Base-by-base conservation (phyloP, 2,329 filamentous ascomycete species). In the Ophiostoma sp. region DNA sequence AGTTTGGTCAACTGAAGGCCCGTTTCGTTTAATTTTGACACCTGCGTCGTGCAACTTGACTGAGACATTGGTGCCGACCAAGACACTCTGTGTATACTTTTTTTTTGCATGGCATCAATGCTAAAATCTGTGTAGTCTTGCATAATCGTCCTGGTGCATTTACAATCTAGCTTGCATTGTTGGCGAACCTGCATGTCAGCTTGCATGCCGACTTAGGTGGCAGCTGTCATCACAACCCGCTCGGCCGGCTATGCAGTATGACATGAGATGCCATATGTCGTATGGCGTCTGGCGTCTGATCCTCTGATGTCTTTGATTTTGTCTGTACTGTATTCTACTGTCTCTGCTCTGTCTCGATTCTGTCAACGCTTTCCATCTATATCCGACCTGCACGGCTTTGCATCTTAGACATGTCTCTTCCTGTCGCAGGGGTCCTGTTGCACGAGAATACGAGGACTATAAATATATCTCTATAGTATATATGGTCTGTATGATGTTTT, bases 391-490 rank as follows among this genome's bases (percentile, higher is more conserved):
- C 52, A 27, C 52, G 5, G 18, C 52, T 9, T 44, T 3, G 18
- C 18, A n/a, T 58, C 18, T 9, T 18, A 27, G 18, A 58, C 52
- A 58, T 58, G 52, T 58, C 18, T 58, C 52, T 58, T 4, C 0
- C 9, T 58, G 8, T 58, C 14, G 52, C 52, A 58, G 27, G 27
- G 27, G 55, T 38, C 55, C 16, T 18, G 55, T 60, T 12, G 27
- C 27, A 60, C 55, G 14, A 60, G 5, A 60, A 60, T 58, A 58
- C 55, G 55, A 60, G 18, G 55, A 60, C 55, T 55, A 55, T 55
- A 55, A 55, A 7, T 60, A 60, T 60, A 12, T 12, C 36, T 18
- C 12, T 3, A 60, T 5, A 8, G 12, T 0, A 36, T 60, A 60
- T 40, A 14, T 12, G 14, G 55, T 27, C 3, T 36, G 27, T 55